Percentiles rank a stretch among this genome's conserved stretches.
These are phyloP conservation scores for Hyaloscypha bicolor DNA, from an alignment of 495 filamentous ascomycete species.

Conservation along the genomic window DNA sequence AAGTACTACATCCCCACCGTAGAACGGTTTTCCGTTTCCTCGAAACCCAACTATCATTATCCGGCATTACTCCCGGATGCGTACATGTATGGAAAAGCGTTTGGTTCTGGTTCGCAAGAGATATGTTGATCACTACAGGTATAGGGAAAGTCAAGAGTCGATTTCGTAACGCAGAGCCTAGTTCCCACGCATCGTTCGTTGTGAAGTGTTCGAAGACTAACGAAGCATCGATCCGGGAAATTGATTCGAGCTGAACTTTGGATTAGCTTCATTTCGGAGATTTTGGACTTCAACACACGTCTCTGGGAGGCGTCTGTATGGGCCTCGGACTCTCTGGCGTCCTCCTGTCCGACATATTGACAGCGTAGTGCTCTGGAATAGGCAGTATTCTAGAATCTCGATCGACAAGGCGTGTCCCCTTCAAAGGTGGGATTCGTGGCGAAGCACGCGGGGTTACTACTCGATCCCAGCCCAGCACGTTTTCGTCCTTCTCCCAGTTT, in stretches of 20 bases:
- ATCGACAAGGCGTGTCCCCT: conserved; percentile 11
- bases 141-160: conserved; percentile 57
- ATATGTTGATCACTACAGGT: conserved; percentile 69
- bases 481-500: conserved; percentile 11
- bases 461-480: not conserved
- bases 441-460: not conserved
- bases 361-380: conserved; percentile 2
- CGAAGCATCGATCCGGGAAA: conserved; percentile 52
- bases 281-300: conserved; percentile 30
- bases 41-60: conserved; percentile 62
- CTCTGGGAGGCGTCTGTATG: conserved; percentile 35
- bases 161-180: conserved; percentile 64
- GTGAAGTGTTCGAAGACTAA: conserved; percentile 67
- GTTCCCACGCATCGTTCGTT: conserved; percentile 62
- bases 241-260: conserved; percentile 45
- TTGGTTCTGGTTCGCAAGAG: conserved; percentile 57
- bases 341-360: conserved; percentile 8
- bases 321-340: conserved; percentile 17
- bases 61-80: conserved; percentile 54
- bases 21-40: conserved; percentile 68
- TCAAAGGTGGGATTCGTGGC: not conserved
- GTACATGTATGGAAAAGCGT: conserved; percentile 58
- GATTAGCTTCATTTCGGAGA: not conserved
- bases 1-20: conserved; percentile 67
- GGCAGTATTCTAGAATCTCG: conserved; percentile 4